These are phyloP conservation scores for Brassica cretica DNA, from an alignment of 345 rosid genomes.

Conservation along the genomic window DNA sequence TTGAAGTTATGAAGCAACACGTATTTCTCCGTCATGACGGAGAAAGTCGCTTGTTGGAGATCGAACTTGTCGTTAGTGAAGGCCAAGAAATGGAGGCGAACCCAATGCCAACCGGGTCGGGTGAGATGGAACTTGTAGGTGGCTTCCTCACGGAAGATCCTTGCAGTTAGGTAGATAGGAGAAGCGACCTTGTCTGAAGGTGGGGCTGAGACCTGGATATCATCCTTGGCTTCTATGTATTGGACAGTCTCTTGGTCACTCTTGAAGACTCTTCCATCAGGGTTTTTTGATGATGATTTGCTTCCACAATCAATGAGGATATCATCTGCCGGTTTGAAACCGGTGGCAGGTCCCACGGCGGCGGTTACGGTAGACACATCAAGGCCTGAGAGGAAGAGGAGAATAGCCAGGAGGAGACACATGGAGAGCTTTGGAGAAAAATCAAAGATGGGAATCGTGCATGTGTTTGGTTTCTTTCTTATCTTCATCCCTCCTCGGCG, in stretches of 20 bases:
- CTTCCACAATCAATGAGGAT: neutral
- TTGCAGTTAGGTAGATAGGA: neutral
- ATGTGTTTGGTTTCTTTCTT: neutral
- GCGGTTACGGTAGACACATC: neutral
- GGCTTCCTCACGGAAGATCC: neutral
- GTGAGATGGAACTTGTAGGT: neutral
- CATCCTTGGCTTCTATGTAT: constrained; percentile 1
- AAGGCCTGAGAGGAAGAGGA: neutral
- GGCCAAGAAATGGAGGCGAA: neutral
- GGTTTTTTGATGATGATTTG: neutral
- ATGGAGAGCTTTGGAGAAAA: neutral
- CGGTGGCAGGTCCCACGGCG: neutral
- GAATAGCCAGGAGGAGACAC: neutral
- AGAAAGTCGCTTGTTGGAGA: neutral
- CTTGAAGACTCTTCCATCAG: neutral
- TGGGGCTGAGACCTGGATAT: neutral
- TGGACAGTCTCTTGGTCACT: neutral
- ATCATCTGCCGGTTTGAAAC: neutral
- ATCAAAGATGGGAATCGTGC: neutral
- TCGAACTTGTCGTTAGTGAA: neutral
- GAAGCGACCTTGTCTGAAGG: neutral
- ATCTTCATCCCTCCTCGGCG: neutral
- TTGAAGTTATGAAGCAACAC: neutral
- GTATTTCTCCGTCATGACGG: neutral
- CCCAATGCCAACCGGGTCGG: neutral